These are phyloP conservation scores for Fraxinus velutina DNA, from an alignment of 305 asterid genomes.

Conservation along the genomic window DNA sequence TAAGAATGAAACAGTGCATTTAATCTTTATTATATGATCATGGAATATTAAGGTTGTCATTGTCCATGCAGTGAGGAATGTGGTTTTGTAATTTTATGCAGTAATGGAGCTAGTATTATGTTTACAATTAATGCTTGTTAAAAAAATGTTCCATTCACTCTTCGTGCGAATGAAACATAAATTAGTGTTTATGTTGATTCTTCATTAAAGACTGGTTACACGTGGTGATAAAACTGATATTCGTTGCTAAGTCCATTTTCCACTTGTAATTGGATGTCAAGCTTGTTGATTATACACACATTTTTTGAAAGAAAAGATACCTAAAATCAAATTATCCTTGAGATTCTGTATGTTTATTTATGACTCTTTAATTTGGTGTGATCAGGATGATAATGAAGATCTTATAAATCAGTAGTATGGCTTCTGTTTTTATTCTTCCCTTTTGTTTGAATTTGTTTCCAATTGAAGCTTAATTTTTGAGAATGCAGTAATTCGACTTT, in stretches of 20 bases:
- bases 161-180: not conserved
- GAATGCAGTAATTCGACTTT: not conserved
- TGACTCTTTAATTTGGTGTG: slow-evolving; percentile 1
- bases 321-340: not conserved
- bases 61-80: not conserved
- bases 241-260: not conserved
- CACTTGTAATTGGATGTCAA: slow-evolving; percentile 1
- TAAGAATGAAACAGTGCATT: not conserved
- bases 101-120: not conserved
- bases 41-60: not conserved
- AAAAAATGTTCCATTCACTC: not conserved
- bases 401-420: not conserved
- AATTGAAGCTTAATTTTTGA: not conserved
- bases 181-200: not conserved
- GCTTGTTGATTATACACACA: not conserved
- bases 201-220: not conserved
- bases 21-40: not conserved
- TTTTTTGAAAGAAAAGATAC: not conserved
- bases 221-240: not conserved
- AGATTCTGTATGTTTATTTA: not conserved
- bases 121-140: not conserved
- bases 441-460: not conserved
- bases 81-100: slow-evolving; percentile 5
- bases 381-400: not conserved
- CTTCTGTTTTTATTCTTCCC: not conserved